Percentiles rank a stretch among this genome's conserved stretches.
Conservation (phyloP, 805 yeast genomes). For the Myxozyma mucilagina region DNA sequence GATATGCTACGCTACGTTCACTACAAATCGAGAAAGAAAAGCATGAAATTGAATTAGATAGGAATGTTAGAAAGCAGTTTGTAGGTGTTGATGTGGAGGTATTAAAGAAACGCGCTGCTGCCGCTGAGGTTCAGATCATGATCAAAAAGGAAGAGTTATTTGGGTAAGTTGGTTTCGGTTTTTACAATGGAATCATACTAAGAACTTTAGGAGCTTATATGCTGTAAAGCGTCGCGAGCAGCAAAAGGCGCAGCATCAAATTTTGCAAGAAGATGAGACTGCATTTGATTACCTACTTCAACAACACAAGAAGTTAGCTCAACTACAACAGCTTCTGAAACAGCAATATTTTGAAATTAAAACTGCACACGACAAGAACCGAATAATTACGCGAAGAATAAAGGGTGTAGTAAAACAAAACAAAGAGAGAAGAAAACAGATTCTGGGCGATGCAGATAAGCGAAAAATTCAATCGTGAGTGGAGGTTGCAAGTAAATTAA, state of each 20-base stretch:
- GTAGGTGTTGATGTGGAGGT: neutral
- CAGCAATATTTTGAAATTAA: neutral
- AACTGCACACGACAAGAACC: neutral
- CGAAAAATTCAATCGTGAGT: neutral
- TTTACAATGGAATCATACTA: neutral
- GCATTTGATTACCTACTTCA: neutral
- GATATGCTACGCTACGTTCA: neutral
- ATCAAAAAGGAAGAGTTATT: neutral
- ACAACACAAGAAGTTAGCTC: constrained; percentile 4
- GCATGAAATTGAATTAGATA: neutral
- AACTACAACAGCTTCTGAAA: constrained; percentile 1
- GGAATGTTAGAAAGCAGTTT: neutral
- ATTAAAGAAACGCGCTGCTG: neutral
- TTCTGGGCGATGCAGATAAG: neutral
- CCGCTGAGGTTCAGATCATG: neutral
- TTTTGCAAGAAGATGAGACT: neutral
- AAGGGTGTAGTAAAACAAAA: neutral
- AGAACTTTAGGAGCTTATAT: neutral
- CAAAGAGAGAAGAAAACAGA: neutral
- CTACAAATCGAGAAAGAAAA: neutral
- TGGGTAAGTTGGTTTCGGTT: neutral
- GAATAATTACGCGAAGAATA: neutral
- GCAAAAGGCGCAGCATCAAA: neutral
- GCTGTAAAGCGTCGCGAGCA: neutral
- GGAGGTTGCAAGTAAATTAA: neutral